Evolutionary conservation across 2,329 filamentous ascomycete species (phyloP).

Genomic region (Botrytis tulipae): DNA sequence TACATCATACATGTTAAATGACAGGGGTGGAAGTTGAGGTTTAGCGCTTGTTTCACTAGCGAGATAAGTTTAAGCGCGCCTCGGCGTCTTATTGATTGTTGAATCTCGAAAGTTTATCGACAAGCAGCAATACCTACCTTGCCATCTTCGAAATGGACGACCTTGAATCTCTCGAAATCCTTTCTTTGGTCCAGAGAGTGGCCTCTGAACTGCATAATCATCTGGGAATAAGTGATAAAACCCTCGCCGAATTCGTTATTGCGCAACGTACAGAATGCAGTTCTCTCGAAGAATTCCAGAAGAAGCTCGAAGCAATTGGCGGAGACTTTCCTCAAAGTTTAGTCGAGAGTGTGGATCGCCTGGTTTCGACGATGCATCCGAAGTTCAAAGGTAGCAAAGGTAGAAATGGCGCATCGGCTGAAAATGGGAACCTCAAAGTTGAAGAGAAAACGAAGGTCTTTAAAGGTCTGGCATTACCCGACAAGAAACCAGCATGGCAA

Average conservation of each 20-base stretch:
- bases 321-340: constrained; percentile 78
- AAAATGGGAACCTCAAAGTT: constrained; percentile 45
- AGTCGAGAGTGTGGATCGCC: constrained; percentile 84
- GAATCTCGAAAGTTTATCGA: constrained; percentile 2
- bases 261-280: constrained; percentile 78
- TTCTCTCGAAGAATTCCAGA: constrained; percentile 70
- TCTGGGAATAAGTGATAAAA: constrained; percentile 87
- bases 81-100: not conserved
- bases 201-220: constrained; percentile 94
- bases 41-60: not conserved
- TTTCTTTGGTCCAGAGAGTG: constrained; percentile 93
- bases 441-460: constrained; percentile 86
- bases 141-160: constrained; percentile 48
- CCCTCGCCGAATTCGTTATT: constrained; percentile 93
- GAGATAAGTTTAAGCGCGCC: constrained; percentile 10
- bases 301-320: constrained; percentile 70
- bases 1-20: not conserved
- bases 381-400: constrained; percentile 77
- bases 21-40: not conserved
- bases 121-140: constrained; percentile 7
- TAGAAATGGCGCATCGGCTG: constrained; percentile 44
- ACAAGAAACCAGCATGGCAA: constrained; percentile 61
- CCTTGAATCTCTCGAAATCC: constrained; percentile 82
- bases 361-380: constrained; percentile 88
- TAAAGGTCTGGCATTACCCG: constrained; percentile 81